Conservation (phyloP, 2,329 filamentous ascomycete genomes). For the Apiospora aurea region DNA sequence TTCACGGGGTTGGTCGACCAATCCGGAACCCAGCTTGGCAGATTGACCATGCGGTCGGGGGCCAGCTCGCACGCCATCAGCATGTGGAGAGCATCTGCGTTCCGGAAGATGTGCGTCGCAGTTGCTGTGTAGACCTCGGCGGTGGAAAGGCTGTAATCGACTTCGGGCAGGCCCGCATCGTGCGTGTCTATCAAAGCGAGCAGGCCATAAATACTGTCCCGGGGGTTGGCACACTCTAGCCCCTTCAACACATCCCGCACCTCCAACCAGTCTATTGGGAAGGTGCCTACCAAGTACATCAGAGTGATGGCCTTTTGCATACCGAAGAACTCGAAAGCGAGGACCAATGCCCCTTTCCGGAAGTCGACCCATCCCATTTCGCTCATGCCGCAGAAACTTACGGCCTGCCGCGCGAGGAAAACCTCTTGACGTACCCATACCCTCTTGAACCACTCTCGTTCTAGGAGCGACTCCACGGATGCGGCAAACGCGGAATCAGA, state of each 20-base stretch:
- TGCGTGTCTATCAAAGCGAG: not conserved
- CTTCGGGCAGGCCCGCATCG: not conserved
- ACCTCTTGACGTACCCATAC: slow-evolving; percentile 11
- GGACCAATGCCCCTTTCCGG: not conserved
- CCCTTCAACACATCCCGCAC: no score
- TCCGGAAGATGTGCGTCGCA: not conserved
- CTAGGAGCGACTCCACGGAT: not conserved
- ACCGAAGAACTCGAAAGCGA: not conserved
- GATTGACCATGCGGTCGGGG: not conserved
- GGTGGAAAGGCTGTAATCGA: not conserved
- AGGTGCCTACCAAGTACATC: not conserved
- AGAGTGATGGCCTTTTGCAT: not conserved
- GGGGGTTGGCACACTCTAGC: not conserved
- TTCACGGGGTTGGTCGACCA: not conserved
- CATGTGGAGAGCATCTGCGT: not conserved
- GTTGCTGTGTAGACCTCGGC: not conserved
- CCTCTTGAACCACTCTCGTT: not conserved
- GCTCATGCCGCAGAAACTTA: not conserved
- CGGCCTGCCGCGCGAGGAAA: not conserved
- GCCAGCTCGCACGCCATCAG: not conserved
- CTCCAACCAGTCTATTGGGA: not conserved
- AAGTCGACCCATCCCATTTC: not conserved
- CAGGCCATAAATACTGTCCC: not conserved
- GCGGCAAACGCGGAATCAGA: no score
- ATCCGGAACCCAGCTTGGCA: slow-evolving; percentile 20